Conservation (phyloP, 208 protist genomes). For the Borovskyia barvae region DNA sequence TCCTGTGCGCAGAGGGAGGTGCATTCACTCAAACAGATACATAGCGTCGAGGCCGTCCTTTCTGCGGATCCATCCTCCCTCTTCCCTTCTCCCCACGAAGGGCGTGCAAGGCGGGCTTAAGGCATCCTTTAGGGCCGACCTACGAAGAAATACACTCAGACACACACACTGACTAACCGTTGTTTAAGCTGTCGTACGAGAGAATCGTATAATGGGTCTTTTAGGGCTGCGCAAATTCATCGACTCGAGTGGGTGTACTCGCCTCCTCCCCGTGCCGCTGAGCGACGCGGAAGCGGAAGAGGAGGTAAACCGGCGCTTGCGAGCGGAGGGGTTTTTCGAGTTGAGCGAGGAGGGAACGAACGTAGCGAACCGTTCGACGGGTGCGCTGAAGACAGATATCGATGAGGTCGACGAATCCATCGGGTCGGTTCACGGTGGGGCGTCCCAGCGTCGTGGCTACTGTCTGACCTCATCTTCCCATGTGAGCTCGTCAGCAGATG, state of each 20-base stretch:
- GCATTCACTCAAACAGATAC: too few relatives aligned
- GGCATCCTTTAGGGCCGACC: too few relatives aligned
- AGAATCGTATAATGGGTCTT: constrained; percentile 54
- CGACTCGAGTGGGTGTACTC: constrained; percentile 67
- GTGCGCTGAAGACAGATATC: not conserved
- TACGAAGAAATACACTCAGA: not conserved
- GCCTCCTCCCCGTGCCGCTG: constrained; percentile 52
- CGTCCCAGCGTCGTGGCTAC: not conserved
- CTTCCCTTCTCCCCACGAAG: too few relatives aligned
- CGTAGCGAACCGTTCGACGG: not conserved
- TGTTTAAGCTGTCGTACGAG: not conserved
- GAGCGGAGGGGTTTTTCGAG: constrained; percentile 5
- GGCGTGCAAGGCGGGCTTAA: too few relatives aligned
- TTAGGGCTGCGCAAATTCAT: constrained; percentile 84
- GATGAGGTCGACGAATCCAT: not conserved
- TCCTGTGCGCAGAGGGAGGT: too few relatives aligned
- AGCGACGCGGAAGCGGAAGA: constrained; percentile 44
- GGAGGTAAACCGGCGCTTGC: constrained; percentile 23
- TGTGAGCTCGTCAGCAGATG: not conserved
- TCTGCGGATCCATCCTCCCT: too few relatives aligned
- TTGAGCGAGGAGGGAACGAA: not conserved
- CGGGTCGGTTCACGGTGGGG: not conserved
- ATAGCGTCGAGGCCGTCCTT: too few relatives aligned
- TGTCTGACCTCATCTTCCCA: constrained; percentile 22
- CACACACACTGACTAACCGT: not conserved